Evolutionary conservation across 768 basidiomycete species (phyloP).

Genomic region (Panaeolus cyanescens): DNA sequence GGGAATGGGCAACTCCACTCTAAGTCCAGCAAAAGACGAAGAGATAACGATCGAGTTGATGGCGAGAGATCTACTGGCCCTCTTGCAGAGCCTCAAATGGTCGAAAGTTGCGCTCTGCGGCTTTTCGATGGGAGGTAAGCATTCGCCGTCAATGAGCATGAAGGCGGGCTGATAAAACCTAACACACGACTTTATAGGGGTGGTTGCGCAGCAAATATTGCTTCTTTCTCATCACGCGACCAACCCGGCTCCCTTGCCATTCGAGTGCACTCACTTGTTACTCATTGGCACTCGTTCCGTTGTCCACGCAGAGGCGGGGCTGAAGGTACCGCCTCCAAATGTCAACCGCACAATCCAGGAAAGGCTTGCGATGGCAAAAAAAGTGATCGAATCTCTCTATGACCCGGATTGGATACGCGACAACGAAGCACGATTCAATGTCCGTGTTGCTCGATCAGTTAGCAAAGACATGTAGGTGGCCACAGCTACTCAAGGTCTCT

Average conservation of each 20-base stretch:
- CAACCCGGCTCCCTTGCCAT: constrained; percentile 36
- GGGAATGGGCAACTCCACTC: constrained; percentile 47
- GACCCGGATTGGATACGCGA: constrained; percentile 29
- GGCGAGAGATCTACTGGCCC: constrained; percentile 43
- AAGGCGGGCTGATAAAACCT: background rate
- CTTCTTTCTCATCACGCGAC: constrained; percentile 40
- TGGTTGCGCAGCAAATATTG: constrained; percentile 44
- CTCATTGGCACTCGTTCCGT: constrained; percentile 37
- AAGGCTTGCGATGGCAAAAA: constrained; percentile 21
- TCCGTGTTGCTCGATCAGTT: background rate
- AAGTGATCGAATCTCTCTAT: constrained; percentile 23
- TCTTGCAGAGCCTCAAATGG: constrained; percentile 42
- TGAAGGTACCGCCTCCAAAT: constrained; percentile 23
- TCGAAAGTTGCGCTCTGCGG: constrained; percentile 45
- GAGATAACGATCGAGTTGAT: constrained; percentile 44
- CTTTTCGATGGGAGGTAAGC: constrained; percentile 54
- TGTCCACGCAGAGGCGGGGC: constrained; percentile 20
- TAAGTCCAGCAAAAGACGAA: constrained; percentile 32
- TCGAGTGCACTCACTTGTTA: constrained; percentile 41
- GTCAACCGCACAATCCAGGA: constrained; percentile 26
- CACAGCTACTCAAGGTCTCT: background rate
- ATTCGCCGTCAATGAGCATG: background rate
- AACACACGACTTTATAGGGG: constrained; percentile 26
- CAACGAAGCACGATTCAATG: constrained; percentile 23
- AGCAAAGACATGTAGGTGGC: background rate